Evolutionary conservation across 1,284 basidiomycete genomes (phyloP), one percentile per base, ranked within the genome.

Genomic region (Ceratobasidium theobromae): DNA sequence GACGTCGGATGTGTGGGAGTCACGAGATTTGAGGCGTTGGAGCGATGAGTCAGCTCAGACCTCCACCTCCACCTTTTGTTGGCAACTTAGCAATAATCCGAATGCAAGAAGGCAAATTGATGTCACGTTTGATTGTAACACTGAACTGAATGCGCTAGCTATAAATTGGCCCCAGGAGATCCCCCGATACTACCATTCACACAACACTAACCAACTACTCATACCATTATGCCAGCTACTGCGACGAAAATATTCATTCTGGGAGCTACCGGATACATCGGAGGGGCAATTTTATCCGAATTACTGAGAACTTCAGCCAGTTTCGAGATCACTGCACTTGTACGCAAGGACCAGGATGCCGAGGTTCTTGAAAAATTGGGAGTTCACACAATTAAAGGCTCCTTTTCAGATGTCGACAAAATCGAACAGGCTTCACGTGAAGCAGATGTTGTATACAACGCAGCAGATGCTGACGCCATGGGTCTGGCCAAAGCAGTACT

Each of bases 191-290:
- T 45, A 6, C 43, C 5, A 9, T 45, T 45, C 43, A 21, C 35
- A 45, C 43, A 45, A 45, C 18, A 21, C 8, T 45, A 21, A 45
- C 8, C 6, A 6, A 14, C 8, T 45, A 45, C 5, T 38, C 45
- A 45, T 16, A 12, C 25, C 16, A 45, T 23, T 5, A 64, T 64
- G 60, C 38, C 60, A 12, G 48, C 60, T 35, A 40, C 45, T 33
- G 41, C 60, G 25, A 64, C 49, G 25, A 64, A 64, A 27, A 53
- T 64, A 23, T 74, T 77, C 69, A 70, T 77, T 66, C 70, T 74
- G 43, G 76, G 75, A n/a, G 75, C 73, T 4, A 76, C 76, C 2
- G 76, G 76, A 9, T 77, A 77, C 72, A 74, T 77, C 33, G 76
- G 74, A 1, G 55, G 55, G 14, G 53, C 69, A 9, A 51, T 68